Base-by-base conservation (phyloP, 176 grass and related monocot species). In the Oryza longistaminata region DNA sequence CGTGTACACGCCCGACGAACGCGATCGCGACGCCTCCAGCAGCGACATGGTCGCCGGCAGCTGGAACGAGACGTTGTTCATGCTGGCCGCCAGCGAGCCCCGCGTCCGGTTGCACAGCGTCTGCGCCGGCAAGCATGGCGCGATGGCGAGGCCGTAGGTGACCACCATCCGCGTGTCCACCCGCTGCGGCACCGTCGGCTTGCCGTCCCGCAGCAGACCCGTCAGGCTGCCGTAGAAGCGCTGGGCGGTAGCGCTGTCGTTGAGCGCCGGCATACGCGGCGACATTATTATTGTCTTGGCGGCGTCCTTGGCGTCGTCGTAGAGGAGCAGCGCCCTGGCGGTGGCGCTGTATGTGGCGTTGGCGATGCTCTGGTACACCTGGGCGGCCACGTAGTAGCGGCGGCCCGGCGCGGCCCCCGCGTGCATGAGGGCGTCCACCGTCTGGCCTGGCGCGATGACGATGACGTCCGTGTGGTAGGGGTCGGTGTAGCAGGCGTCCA, bases 11-110 rank as follows among this genome's bases (percentile, higher is more conserved):
- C 50, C 75, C 7, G 39, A 42, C 19, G 27, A 27, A 27, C 37
- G 27, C 65, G 71, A 73, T 60, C 76, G 84, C 37, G 90, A 85
- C 29, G 90, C 90, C 73, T 92, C 81, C 55, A 92, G 75, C 79
- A 94, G 82, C 11, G 93, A 92, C 40, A 73, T 50, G n/a, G 43
- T 2, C 1, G 78, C 61, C 1, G 90, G 93, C 64, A 90, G 74
- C 55, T 81, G 49, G 87, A 94, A 94, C 2, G 90, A 94, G 29
- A 87, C 90, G 78, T 94, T 90, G 77, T 92, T 94, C 90, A 94
- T 94, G 81, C 93, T 94, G 2, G 80, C 86, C 10, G 92, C 89
- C n/a, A 94, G 16, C 25, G 91, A 86, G 46, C 86, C 89, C 61
- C 7, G 16, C 14, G 86, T 91, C 68, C 69, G 70, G 83, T 94